Conservation (phyloP, 768 basidiomycete species). For the Pilatotrama ljubarskyi region DNA sequence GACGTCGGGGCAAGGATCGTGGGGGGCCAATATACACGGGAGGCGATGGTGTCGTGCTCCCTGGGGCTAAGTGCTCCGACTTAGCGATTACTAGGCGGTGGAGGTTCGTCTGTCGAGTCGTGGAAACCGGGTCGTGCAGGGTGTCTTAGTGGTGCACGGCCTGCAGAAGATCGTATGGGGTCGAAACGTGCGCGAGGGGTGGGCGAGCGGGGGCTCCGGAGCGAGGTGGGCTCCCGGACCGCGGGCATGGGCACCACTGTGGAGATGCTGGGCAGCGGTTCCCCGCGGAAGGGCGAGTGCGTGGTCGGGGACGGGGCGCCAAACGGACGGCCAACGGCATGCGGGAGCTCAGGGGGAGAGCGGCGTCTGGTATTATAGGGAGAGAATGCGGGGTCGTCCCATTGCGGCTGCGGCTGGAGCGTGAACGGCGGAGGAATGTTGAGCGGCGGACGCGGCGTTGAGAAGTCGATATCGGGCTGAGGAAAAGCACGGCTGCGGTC, state of each 20-base stretch:
- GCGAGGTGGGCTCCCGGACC: background rate
- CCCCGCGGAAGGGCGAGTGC: constrained; percentile 8
- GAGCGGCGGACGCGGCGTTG: constrained; percentile 21
- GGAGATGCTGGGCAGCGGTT: constrained; percentile 17
- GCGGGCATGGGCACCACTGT: constrained; percentile 4
- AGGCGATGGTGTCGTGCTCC: constrained; percentile 3
- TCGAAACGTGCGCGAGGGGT: constrained; percentile 18
- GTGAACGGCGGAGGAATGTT: constrained; percentile 58
- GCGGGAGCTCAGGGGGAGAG: constrained; percentile 10
- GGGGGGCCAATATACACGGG: constrained; percentile 18
- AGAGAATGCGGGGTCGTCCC: constrained; percentile 50
- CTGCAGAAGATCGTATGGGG: constrained; percentile 24
- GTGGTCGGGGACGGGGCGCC: constrained; percentile 6
- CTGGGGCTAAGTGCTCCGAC: background rate
- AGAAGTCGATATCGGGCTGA: constrained; percentile 25
- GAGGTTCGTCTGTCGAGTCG: constrained; percentile 19
- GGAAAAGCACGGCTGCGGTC: constrained; percentile 17
- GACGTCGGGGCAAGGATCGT: constrained; percentile 25
- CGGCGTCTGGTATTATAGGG: constrained; percentile 30
- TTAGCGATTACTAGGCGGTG: constrained; percentile 16
- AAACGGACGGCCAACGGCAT: constrained; percentile 7
- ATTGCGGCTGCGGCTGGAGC: constrained; percentile 66
- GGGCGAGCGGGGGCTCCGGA: constrained; percentile 14
- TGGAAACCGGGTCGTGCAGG: constrained; percentile 21
- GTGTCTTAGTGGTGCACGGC: constrained; percentile 17